phyloP scores from a whole-genome alignment of 495 filamentous ascomycete genomes.

The Aspergillus cavernicola region DNA sequence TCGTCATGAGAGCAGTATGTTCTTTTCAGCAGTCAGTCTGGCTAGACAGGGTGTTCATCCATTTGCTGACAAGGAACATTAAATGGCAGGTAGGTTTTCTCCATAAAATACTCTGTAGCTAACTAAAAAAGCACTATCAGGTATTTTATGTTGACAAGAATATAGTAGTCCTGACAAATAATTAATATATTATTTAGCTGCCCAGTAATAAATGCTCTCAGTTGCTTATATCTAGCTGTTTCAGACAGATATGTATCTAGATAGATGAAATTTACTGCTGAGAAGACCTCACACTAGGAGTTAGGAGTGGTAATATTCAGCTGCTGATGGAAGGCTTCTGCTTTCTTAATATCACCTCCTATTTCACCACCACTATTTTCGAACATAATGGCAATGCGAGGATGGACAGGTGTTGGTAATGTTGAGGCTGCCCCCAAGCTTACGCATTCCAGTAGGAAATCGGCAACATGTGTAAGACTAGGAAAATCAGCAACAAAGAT shows the following conservation, averaged over 20 bases:
- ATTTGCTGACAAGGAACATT: no score
- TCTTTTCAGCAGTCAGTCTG: no score
- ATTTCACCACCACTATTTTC: neutral
- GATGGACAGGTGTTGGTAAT: neutral
- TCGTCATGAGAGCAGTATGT: no score
- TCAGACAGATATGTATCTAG: neutral
- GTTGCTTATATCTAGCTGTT: neutral
- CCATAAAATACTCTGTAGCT: neutral
- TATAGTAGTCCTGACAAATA: neutral
- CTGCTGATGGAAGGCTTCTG: neutral
- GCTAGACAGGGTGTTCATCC: no score
- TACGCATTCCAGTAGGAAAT: neutral
- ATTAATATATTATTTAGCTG: neutral
- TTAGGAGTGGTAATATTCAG: neutral
- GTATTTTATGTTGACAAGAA: neutral
- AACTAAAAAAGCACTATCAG: neutral
- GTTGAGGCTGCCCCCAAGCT: neutral
- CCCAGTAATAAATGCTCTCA: neutral
- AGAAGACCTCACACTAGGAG: neutral
- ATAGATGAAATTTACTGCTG: neutral
- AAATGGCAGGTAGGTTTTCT: neutral
- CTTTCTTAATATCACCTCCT: neutral
- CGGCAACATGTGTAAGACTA: neutral
- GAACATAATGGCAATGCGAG: neutral
- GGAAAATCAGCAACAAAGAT: slow-evolving; percentile 3